Evolutionary conservation across 2,329 filamentous ascomycete species (phyloP), one percentile per base, ranked within the genome.

Genomic region (Colletotrichum tofieldiae): DNA sequence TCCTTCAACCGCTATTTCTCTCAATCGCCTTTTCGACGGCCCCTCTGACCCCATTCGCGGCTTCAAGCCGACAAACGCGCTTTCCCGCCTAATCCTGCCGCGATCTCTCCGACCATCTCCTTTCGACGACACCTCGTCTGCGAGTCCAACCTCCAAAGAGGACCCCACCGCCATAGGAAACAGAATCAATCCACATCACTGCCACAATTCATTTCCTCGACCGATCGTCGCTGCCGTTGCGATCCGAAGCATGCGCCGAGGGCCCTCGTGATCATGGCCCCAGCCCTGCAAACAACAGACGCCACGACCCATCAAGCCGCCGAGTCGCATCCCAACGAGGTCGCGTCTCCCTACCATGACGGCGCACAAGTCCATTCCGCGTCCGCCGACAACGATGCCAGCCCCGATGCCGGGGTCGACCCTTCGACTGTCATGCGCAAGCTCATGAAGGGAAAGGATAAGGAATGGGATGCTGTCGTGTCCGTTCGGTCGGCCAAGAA

Each of bases 401-500:
- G 26, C 20, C 14, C 60, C 66, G 71, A 61, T 43, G 58, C 64
- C 60, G 73, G 76, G 71, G 75, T 74, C 59, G 52, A 75, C 29
- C 64, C 73, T 68, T 62, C 68, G 16, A 72, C 74, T 65, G 72
- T 71, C 45, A 77, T 71, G 63, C 76, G 73, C 60, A 86, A 82
- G 71, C 79, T 86, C 60, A 81, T 88, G 71, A 89, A 89, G 78
- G 81, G 90, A 86, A 82, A 93, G 87, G 78, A 93, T 84, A 80
- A 90, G 86, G 85, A 93, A 92, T 80, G 89, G 89, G 84, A 93
- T 89, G 81, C 89, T 85, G 81, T 93, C 84, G 79, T 90, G 85
- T 74, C 72, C 43, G 65, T 39, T 56, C 55, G 52, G 26, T 60
- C 62, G 32, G 72, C 67, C n/a, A 75, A 74, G 32, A 74, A 74